A percentile compares a stretch with the other conserved stretches of the same genome.
Conservation (phyloP, 2,329 filamentous ascomycete genomes). For the Xylaria sp. region DNA sequence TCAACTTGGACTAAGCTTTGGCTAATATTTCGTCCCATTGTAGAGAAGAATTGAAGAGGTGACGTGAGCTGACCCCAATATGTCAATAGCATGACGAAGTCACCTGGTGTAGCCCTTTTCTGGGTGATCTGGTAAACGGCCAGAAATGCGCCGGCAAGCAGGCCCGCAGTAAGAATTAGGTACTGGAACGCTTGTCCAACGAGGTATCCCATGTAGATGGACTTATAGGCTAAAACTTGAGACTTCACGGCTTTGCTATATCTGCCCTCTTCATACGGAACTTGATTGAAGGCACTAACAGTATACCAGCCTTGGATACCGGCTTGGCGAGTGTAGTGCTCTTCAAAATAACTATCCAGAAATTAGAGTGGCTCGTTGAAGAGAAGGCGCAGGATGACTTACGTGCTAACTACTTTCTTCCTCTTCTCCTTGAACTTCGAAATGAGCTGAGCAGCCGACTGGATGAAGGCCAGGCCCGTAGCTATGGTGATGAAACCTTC, state of each 20-base stretch:
- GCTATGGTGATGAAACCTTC: constrained; percentile 71
- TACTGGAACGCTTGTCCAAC: constrained; percentile 66
- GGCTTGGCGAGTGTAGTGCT: constrained; percentile 64
- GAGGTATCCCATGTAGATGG: constrained; percentile 57
- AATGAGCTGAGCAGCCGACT: constrained; percentile 63
- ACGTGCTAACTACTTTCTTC: constrained; percentile 61
- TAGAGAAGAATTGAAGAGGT: constrained; percentile 75
- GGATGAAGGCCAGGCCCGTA: constrained; percentile 65
- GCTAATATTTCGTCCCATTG: constrained; percentile 65
- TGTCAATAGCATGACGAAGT: constrained; percentile 76
- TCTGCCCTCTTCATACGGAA: constrained; percentile 64
- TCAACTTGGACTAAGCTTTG: constrained; percentile 68
- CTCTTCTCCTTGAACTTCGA: constrained; percentile 60
- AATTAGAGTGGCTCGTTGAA: constrained; percentile 2
- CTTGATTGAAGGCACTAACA: constrained; percentile 68
- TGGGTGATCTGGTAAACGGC: constrained; percentile 73
- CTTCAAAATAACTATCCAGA: constrained; percentile 57
- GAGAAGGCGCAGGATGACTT: constrained; percentile 29
- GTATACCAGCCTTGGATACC: constrained; percentile 69
- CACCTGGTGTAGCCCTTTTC: constrained; percentile 68
- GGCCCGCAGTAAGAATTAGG: constrained; percentile 73
- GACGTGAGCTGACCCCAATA: constrained; percentile 79
- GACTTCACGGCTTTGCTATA: constrained; percentile 62
- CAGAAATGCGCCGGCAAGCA: constrained; percentile 70
- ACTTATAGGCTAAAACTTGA: constrained; percentile 52